A percentile compares a stretch with the other conserved stretches of the same genome.
Evolutionary conservation across 768 basidiomycete genomes (phyloP).

Genomic region (Trametes cingulata): DNA sequence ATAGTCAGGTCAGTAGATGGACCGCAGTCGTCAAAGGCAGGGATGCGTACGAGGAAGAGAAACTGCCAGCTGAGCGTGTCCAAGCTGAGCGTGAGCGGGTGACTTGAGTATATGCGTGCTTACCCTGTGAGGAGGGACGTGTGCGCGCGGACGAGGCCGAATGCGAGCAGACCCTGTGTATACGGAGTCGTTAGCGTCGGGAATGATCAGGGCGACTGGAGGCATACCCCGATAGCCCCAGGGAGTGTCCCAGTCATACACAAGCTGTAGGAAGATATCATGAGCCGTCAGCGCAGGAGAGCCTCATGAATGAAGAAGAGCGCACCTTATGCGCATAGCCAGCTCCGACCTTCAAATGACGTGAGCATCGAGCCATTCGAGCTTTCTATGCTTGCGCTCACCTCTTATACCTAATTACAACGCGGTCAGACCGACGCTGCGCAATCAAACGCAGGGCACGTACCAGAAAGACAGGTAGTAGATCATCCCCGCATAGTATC

Average conservation of each 20-base stretch:
- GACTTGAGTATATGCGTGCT: constrained; percentile 2
- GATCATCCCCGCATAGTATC: constrained; percentile 61
- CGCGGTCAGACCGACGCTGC: not conserved
- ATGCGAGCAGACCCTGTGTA: constrained; percentile 52
- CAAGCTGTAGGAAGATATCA: constrained; percentile 34
- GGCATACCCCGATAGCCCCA: constrained; percentile 51
- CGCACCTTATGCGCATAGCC: constrained; percentile 50
- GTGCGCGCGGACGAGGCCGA: constrained; percentile 53
- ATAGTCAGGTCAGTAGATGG: not conserved
- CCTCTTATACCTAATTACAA: constrained; percentile 33
- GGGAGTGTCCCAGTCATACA: constrained; percentile 61
- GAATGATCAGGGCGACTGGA: not conserved
- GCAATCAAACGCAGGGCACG: not conserved
- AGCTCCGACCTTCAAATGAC: constrained; percentile 38
- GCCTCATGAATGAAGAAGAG: not conserved
- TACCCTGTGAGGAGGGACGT: constrained; percentile 47
- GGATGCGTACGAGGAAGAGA: constrained; percentile 47
- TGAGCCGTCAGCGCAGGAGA: no score
- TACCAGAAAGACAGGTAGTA: constrained; percentile 62
- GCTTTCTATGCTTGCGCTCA: not conserved
- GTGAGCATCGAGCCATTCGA: not conserved
- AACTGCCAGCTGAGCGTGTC: constrained; percentile 52
- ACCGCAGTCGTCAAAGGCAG: no score
- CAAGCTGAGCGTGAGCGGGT: not conserved
- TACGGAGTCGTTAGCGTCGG: not conserved